Percentiles rank a stretch among this genome's conserved stretches.
phyloP scores from a whole-genome alignment of 2,329 filamentous ascomycete genomes.

The Sporothrix luriei region DNA sequence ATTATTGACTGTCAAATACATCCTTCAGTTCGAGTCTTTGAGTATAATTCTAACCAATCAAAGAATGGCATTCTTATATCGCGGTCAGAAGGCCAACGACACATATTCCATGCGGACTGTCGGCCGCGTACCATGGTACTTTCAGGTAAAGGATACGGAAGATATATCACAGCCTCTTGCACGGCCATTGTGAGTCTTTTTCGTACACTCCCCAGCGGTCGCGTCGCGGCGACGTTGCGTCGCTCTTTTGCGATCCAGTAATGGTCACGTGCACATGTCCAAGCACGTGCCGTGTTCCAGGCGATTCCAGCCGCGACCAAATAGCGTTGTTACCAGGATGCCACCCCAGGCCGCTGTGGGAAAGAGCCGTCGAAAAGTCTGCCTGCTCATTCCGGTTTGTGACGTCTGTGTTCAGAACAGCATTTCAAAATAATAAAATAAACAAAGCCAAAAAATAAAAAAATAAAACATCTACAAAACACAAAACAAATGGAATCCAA shows the following conservation, averaged over 20 bases:
- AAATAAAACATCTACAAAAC: background rate
- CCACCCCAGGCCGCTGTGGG: constrained; percentile 20
- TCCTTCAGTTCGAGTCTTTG: too few species aligned
- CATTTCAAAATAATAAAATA: background rate
- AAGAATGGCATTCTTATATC: background rate
- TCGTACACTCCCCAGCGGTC: background rate
- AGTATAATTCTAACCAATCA: background rate
- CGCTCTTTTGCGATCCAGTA: background rate
- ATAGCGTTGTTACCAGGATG: constrained; percentile 14
- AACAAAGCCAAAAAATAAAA: background rate
- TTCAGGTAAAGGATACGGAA: too few species aligned
- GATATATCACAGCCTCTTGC: too few species aligned
- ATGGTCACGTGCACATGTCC: constrained; percentile 12
- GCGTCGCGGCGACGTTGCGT: background rate
- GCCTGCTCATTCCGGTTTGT: constrained; percentile 3
- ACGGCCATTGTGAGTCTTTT: background rate
- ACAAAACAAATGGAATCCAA: background rate
- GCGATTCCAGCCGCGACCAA: constrained; percentile 17
- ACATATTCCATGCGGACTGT: background rate
- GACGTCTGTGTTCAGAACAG: background rate
- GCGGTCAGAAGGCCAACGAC: background rate
- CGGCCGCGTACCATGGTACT: background rate
- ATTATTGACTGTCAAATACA: background rate
- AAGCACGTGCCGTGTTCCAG: constrained; percentile 25
- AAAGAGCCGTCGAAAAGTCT: constrained; percentile 27